These are phyloP conservation scores for Ceratocystiopsis brevicomis DNA, from an alignment of 2,329 filamentous ascomycete species.

Conservation along the genomic window DNA sequence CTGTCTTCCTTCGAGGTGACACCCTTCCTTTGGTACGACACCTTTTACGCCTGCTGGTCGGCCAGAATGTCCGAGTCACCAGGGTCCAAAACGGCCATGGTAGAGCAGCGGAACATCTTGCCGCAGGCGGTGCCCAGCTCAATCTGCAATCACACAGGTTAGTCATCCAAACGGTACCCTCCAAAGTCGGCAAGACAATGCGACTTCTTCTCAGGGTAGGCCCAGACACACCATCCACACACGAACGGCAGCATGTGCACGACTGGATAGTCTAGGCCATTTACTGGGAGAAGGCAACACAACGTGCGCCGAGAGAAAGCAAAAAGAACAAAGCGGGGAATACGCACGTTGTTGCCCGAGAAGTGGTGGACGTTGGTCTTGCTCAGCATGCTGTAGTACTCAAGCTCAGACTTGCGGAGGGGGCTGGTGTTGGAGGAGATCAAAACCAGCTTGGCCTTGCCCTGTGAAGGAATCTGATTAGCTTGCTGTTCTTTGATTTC, in stretches of 20 bases:
- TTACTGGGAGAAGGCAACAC: conserved; percentile 4
- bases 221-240: conserved; percentile 15
- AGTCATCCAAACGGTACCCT: conserved; percentile 49
- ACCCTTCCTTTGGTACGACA: neutral
- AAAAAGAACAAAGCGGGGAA: conserved; percentile 4
- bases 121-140: conserved; percentile 96
- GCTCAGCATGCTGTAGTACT: conserved; percentile 84
- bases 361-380: conserved; percentile 98
- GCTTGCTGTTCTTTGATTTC: neutral
- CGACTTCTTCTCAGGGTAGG: conserved; percentile 85
- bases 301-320: conserved; percentile 1
- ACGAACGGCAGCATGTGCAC: neutral
- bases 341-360: conserved; percentile 93
- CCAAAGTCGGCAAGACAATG: conserved; percentile 47
- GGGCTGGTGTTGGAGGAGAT: conserved; percentile 90
- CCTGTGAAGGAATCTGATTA: conserved; percentile 17
- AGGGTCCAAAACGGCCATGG: conserved; percentile 91
- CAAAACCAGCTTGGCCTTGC: conserved; percentile 95
- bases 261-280: conserved; percentile 5
- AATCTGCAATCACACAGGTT: conserved; percentile 49
- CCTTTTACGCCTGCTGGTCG: conserved; percentile 45
- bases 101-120: conserved; percentile 94
- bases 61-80: conserved; percentile 96
- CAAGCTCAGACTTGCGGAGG: conserved; percentile 92
- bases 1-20: no score